Base-by-base conservation (phyloP, 1,284 basidiomycete genomes). In the Pseudozyma thailandica region DNA sequence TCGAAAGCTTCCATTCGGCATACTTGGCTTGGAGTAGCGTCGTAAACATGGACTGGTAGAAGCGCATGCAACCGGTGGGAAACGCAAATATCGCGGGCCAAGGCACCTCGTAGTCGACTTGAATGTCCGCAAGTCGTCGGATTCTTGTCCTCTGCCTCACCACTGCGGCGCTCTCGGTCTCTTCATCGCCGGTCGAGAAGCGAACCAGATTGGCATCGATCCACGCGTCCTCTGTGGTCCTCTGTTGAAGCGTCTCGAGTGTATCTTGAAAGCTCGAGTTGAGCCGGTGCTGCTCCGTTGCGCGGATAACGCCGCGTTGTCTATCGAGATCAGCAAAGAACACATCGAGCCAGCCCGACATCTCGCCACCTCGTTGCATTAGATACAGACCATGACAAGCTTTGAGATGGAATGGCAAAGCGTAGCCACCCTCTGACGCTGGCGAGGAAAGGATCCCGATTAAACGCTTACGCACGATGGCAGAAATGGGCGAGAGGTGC, bases 351-450 rank as follows among this genome's bases (percentile, higher is more conserved):
- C 72, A 74, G 42, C 56, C 53, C 6, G 57, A 35, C 45, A 74
- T 61, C 33, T 72, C 72, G 30, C 59, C 47, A 18, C 68, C 72
- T 51, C 41, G 55, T 46, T 58, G 53, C 72, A 71, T 72, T n/a
- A 72, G 52, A 31, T 45, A 68, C 12, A 74, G 58, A 23, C 69
- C 69, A 23, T 68, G 63, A 16, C 65, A 62, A 3, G 62, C 62
- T 16, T 25, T 21, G 8, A 74, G 52, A 31, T 74, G 72, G 1
- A 43, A 21, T 30, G 44, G 63, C 38, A 74, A 43, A 8, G 57
- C 53, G 31, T 57, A 72, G 10, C 72, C 72, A 16, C 62, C 62
- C 21, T 68, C 62, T 23, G 46, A 26, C 23, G 42, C 50, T 6
- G 56, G 48, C 28, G 51, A 48, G 1, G 50, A 54, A 9, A 74